These are phyloP conservation scores for Aspergillus diversus DNA, from an alignment of 495 filamentous ascomycete species.

Conservation along the genomic window DNA sequence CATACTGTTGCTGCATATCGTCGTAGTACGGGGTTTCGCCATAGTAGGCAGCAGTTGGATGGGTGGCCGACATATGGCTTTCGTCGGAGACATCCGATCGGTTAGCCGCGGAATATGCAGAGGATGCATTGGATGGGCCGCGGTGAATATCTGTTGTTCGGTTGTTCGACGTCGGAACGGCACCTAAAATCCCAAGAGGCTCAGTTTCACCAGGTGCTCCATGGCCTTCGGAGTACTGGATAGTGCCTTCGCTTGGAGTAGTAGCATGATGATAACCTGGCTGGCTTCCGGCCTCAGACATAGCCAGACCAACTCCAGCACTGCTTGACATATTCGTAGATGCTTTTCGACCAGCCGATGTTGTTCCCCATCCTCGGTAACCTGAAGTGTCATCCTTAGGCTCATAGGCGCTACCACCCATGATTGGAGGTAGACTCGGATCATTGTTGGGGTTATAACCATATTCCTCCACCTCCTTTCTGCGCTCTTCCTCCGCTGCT, in stretches of 20 bases:
- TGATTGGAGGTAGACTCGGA: slow-evolving; percentile 75
- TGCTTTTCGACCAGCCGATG: slow-evolving; percentile 76
- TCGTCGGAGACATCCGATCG: slow-evolving; percentile 86
- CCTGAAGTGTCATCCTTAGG: slow-evolving; percentile 74
- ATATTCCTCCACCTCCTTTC: slow-evolving; percentile 96
- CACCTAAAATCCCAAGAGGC: slow-evolving; percentile 74
- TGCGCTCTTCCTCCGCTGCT: slow-evolving; percentile 80
- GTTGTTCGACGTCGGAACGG: slow-evolving; percentile 63
- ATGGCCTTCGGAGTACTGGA: slow-evolving; percentile 69
- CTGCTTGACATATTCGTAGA: slow-evolving; percentile 87
- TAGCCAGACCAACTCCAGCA: slow-evolving; percentile 65
- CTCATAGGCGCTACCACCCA: slow-evolving; percentile 51
- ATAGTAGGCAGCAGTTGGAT: slow-evolving; percentile 52
- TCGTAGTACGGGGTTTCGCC: slow-evolving; percentile 59
- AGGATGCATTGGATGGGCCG: slow-evolving; percentile 94
- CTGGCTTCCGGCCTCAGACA: slow-evolving; percentile 68
- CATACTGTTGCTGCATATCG: slow-evolving; percentile 56
- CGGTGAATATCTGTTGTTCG: slow-evolving; percentile 72
- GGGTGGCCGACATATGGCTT: slow-evolving; percentile 56
- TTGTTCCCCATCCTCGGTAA: slow-evolving; percentile 95
- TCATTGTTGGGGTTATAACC: slow-evolving; percentile 95
- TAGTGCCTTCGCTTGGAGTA: slow-evolving; percentile 69
- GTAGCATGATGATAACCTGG: slow-evolving; percentile 59
- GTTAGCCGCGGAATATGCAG: slow-evolving; percentile 83
- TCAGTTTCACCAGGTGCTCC: slow-evolving; percentile 71